Evolutionary conservation across 179 eudicot species (phyloP), one percentile per base, ranked within the genome.

Genomic region (Spinacia oleracea): DNA sequence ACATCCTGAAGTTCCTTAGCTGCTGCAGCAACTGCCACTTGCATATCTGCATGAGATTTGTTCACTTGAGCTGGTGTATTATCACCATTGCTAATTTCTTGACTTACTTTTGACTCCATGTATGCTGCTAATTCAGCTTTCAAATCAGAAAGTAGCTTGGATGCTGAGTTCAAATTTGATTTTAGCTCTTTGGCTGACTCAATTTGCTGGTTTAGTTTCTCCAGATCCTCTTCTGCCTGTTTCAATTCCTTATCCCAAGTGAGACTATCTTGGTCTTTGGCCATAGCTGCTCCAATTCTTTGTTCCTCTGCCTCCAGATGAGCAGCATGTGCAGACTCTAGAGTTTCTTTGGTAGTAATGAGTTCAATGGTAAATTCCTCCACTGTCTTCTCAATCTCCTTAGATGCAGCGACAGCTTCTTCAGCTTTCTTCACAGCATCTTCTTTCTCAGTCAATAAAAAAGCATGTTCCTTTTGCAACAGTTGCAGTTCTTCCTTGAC

Each of bases 261-360:
- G 31, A 87, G 81, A 72, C 50, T 73, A 60, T 92, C 95, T 70
- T 91, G 89, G 65, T 96, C 97, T 77, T 82, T 87, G 1, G 87
- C 96, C 94, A 90, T 85, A 59, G 88, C 81, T 11, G 92, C 90
- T 79, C 91, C 93, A 73, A 85, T 85, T 69, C 94, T 86, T 20
- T 91, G 89, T 40, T 92, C 96, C 87, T 92, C 98, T 0, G 91
- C 95, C 87, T 96, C 95, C 55, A 94, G 62, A 82, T 94, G 96
- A 34, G 91, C 89, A 50, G 90, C 93, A 58, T 89, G 96, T 12
- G 93, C 93, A 32, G 91, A 88, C 53, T 91, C 94, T 73, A 96
- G 78, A 0, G 93, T 79, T 85, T 92, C 97, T 82, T 94, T 92
- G 2, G 88, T 46, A n/a, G 93, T 76, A 56, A 91, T 92, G 74